Percentiles rank a stretch among this genome's conserved stretches.
phyloP scores from a whole-genome alignment of 2,329 filamentous ascomycete genomes.

The Diaporthe australafricana region DNA sequence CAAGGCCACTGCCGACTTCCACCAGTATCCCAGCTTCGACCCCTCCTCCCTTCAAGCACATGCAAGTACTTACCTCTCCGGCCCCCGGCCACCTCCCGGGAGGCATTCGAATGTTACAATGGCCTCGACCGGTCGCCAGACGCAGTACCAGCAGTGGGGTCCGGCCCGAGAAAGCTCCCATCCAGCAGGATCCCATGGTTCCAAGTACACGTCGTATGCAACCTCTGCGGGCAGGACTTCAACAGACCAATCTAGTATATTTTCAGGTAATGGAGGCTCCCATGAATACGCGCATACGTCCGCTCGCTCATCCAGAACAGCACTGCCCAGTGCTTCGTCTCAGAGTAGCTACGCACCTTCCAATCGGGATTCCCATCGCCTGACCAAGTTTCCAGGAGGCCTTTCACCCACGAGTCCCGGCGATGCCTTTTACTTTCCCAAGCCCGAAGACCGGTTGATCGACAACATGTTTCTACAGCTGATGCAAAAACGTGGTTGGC shows the following conservation, averaged over 20 bases:
- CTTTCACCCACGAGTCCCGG: conserved; percentile 48
- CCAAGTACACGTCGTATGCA: conserved; percentile 74
- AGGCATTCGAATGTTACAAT: conserved; percentile 73
- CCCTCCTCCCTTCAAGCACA: conserved; percentile 60
- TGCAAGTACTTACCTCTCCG: conserved; percentile 68
- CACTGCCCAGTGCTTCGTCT: conserved; percentile 66
- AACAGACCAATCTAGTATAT: conserved; percentile 64
- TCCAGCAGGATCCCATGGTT: conserved; percentile 60
- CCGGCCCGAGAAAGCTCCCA: conserved; percentile 67
- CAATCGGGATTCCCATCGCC: conserved; percentile 66
- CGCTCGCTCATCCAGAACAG: conserved; percentile 62
- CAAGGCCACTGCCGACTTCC: conserved; percentile 81
- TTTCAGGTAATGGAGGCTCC: conserved; percentile 66
- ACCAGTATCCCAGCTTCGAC: conserved; percentile 87
- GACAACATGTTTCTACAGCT: conserved; percentile 92
- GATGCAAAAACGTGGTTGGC: conserved; percentile 98
- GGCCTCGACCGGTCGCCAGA: conserved; percentile 76
- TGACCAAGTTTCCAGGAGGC: conserved; percentile 63
- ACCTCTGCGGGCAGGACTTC: conserved; percentile 69
- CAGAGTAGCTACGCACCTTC: conserved; percentile 65
- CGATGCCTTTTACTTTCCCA: conserved; percentile 72
- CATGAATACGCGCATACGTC: conserved; percentile 49
- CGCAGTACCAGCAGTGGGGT: conserved; percentile 85
- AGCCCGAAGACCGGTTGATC: conserved; percentile 82
- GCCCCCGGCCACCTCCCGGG: conserved; percentile 68